Evolutionary conservation across 2,329 filamentous ascomycete species (phyloP).

Genomic region (Rutstroemia sp.): DNA sequence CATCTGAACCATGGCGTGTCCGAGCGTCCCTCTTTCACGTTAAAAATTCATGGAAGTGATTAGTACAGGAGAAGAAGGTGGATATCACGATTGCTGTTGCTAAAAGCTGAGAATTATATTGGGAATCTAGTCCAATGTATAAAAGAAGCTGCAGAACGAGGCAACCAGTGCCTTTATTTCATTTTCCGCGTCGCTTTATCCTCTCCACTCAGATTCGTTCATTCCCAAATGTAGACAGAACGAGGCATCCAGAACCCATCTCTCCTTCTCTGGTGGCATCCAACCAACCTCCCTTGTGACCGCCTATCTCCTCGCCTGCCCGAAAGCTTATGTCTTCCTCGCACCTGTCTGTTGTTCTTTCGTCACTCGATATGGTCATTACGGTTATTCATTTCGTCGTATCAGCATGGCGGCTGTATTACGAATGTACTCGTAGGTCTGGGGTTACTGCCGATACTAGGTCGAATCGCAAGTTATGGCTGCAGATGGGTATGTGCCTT

Average conservation of each 20-base stretch:
- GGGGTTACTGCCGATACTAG: not conserved
- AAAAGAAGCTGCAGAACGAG: slow-evolving; percentile 12
- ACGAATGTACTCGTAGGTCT: not conserved
- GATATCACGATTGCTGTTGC: not conserved
- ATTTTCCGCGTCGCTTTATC: slow-evolving; percentile 3
- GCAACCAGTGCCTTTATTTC: slow-evolving; percentile 6
- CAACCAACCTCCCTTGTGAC: not conserved
- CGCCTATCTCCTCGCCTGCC: not conserved
- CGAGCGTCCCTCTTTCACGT: not conserved
- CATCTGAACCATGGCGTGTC: not conserved
- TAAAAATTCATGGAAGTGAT: not conserved
- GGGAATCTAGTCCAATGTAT: slow-evolving; percentile 6
- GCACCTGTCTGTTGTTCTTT: not conserved
- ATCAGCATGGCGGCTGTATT: not conserved
- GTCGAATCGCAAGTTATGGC: not conserved
- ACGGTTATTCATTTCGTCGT: not conserved
- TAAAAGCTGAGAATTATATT: not conserved
- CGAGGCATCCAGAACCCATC: not conserved
- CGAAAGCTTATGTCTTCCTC: not conserved
- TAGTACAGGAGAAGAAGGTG: not conserved
- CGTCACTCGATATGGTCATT: not conserved
- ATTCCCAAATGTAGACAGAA: not conserved
- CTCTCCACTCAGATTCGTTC: not conserved
- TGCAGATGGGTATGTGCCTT: not conserved
- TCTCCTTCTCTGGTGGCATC: not conserved